Conservation (phyloP, 129 eudicot genomes). For the Chrysanthemum makinoi region DNA sequence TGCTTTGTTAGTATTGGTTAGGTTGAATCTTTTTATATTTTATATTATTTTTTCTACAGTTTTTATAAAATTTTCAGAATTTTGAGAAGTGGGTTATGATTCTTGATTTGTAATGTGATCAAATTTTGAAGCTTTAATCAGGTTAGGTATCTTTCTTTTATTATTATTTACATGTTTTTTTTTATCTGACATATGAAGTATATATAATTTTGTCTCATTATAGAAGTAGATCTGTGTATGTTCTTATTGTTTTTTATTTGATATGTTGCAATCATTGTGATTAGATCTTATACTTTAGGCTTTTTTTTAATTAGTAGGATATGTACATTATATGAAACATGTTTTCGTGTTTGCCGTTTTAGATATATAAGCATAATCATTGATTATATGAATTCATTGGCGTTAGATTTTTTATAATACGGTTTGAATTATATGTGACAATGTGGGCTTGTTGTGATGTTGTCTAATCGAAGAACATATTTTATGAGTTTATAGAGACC, state of each 20-base stretch:
- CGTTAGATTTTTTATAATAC: slow-evolving; percentile 21
- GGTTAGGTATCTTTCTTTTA: slow-evolving; percentile 35
- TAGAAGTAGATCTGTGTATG: slow-evolving; percentile 30
- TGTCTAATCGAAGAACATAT: slow-evolving; percentile 17
- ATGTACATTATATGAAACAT: slow-evolving; percentile 2
- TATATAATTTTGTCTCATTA: slow-evolving; percentile 21
- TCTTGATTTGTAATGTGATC: slow-evolving; percentile 29
- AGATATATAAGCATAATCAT: slow-evolving; percentile 20
- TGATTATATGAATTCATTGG: background rate
- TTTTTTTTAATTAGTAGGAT: slow-evolving; percentile 12
- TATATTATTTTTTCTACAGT: background rate
- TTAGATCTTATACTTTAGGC: slow-evolving; percentile 23
- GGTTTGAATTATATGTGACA: slow-evolving; percentile 3
- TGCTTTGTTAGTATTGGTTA: slow-evolving; percentile 37
- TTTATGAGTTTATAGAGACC: background rate
- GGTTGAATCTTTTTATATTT: slow-evolving; percentile 30
- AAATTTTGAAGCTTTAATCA: slow-evolving; percentile 20
- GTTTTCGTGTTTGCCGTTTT: slow-evolving; percentile 26
- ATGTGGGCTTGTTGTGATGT: slow-evolving; percentile 12
- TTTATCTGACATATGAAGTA: slow-evolving; percentile 20
- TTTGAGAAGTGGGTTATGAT: slow-evolving; percentile 24
- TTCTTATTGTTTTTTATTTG: slow-evolving; percentile 24
- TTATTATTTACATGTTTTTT: slow-evolving; percentile 18
- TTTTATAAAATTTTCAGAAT: slow-evolving; percentile 14
- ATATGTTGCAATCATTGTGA: slow-evolving; percentile 17